Base-by-base conservation (phyloP, 2,329 filamentous ascomycete genomes). In the Ustulina deusta region DNA sequence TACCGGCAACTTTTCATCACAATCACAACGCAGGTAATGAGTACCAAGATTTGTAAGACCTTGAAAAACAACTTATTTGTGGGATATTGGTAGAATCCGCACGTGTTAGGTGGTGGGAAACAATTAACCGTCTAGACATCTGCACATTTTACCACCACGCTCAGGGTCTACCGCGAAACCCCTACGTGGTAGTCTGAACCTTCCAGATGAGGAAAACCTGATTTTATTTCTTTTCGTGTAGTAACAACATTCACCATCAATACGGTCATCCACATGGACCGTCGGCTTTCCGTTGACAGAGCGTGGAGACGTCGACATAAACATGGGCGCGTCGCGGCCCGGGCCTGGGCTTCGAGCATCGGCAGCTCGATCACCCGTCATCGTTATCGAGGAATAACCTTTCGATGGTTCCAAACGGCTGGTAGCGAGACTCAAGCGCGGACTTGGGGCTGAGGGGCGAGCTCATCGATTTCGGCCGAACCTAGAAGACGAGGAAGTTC, bases 381-480 rank as follows among this genome's bases (percentile, higher is more conserved):
- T 75, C 71, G 72, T 52, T 34, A 32, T 76, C 75, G 74, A 69
- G 68, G 38, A 51, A 59, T 49, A 58, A 57, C 56, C 60, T 66
- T 67, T 70, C 65, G 69, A 68, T 63, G 64, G 64, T 73, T 71
- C 69, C 70, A 69, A 70, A 71, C 71, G 67, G 70, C 59, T 69
- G 54, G 61, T 49, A 69, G 71, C 68, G 71, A 64, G 68, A 71
- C 72, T 74, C 65, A 69, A 64, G 61, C 56, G 65, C 61, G 71
- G 72, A 58, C 55, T 67, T 69, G 68, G 69, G 73, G 72, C 72
- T 72, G 58, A 63, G 73, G 72, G 71, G 71, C 32, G 69, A 75
- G 77, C 77, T 90, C 94, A 97, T 92, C 93, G 93, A 85, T 68
- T 70, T 70, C 94, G 92, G 86, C 93, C 93, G 91, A 97, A 97